Base-by-base conservation (phyloP, 164 flowering plant genomes). In the Magnolia officinalis region DNA sequence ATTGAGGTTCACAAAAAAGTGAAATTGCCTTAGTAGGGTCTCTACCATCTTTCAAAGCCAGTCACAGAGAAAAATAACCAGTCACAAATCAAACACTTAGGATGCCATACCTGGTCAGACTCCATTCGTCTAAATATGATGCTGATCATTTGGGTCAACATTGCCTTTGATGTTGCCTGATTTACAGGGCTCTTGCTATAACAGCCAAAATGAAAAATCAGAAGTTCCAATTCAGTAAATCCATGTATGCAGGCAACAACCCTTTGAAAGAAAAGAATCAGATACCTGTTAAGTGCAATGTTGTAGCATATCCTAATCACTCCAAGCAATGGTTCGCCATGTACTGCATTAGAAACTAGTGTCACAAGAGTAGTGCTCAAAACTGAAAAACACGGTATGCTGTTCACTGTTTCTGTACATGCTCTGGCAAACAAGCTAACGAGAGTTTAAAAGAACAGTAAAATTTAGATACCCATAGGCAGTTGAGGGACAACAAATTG, bases 81-180 rank as follows among this genome's bases (percentile, higher is more conserved):
- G 14, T 50, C 71, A 68, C 20, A 65, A 29, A 70, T n/a, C 45
- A 50, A 74, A 20, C n/a, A 19, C 59, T 49, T 14, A 2, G 14
- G 29, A 64, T 71, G 26, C 45, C 78, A 74, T 76, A 89, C 90
- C 87, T 79, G 86, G 82, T 89, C 91, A 80, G 81, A 79, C 77
- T 89, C 91, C 98, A 95, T 93, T 79, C 94, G 89, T 84, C 97
- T 87, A 84, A 92, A 92, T 79, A 89, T 74, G 45, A 93, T 92
- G 86, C 91, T 96, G 83, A 96, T 88, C 96, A 96, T 96, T 83
- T 96, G 99, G 63, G 98, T 92, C 86, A 96, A 79, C 97, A 92
- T 93, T 73, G 99, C 98, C 80, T 91, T 96, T 71, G 99, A 89
- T 55, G 99, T 96, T 76, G 95, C 98, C 88, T 92, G 98, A 77